phyloP scores from a whole-genome alignment of 2,329 filamentous ascomycete species.

The Fusarium citri region DNA sequence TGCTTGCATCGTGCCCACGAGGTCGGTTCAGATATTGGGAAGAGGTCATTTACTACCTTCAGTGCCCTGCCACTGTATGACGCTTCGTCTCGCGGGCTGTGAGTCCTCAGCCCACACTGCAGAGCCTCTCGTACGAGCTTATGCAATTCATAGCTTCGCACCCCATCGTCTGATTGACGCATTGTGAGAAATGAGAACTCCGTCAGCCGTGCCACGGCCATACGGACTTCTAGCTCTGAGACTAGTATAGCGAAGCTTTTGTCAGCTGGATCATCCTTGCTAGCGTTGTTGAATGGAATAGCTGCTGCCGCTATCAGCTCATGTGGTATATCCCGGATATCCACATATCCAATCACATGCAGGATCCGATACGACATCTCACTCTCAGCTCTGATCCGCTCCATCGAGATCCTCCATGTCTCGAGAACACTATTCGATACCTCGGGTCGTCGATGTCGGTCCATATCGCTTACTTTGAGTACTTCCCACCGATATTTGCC shows the following conservation, averaged over 20 bases:
- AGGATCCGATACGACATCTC: neutral
- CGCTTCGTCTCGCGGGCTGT: neutral
- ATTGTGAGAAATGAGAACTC: neutral
- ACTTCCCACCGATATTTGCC: neutral
- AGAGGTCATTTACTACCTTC: neutral
- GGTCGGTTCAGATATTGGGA: accelerated
- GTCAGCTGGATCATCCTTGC: neutral
- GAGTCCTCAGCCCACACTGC: accelerated
- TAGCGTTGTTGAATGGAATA: accelerated
- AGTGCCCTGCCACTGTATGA: neutral
- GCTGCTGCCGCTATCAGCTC: neutral
- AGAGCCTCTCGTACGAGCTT: conserved; percentile 1
- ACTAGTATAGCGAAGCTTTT: accelerated
- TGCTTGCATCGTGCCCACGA: neutral
- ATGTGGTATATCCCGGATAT: neutral
- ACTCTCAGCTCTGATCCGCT: neutral
- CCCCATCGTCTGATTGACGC: neutral
- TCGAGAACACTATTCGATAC: conserved; percentile 1
- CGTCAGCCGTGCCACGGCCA: neutral
- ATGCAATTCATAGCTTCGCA: neutral
- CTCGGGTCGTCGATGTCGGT: neutral
- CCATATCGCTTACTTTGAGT: neutral
- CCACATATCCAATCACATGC: neutral
- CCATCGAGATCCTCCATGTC: conserved; percentile 2
- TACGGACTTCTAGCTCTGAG: neutral